These are phyloP conservation scores for Usnea hakonensis DNA, from an alignment of 495 filamentous ascomycete genomes.

Conservation along the genomic window DNA sequence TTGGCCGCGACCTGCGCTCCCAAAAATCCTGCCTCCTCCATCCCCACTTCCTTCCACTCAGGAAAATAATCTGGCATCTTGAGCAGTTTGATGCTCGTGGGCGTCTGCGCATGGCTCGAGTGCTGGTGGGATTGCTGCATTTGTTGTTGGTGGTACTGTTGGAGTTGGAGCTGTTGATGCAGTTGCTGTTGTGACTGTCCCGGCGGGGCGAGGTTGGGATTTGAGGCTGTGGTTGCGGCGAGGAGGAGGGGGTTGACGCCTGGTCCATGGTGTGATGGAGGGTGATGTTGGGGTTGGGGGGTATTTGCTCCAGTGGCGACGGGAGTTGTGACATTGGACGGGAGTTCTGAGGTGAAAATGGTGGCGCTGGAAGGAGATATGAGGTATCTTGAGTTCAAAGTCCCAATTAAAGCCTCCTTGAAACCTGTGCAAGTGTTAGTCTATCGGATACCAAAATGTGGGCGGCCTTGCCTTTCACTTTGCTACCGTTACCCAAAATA, in stretches of 20 bases:
- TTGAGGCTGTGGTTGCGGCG: slow-evolving; percentile 75
- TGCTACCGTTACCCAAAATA: slow-evolving; percentile 81
- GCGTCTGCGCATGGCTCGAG: slow-evolving; percentile 78
- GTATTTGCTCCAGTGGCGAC: slow-evolving; percentile 87
- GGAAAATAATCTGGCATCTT: slow-evolving; percentile 80
- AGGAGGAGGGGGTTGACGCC: slow-evolving; percentile 87
- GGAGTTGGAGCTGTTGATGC: slow-evolving; percentile 27
- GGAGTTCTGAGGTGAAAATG: slow-evolving; percentile 94
- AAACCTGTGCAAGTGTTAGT: slow-evolving; percentile 46
- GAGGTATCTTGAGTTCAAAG: slow-evolving; percentile 71
- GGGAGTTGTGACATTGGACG: slow-evolving; percentile 82
- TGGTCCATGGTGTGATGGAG: slow-evolving; percentile 36
- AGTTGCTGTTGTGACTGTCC: slow-evolving; percentile 22
- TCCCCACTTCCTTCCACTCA: slow-evolving; percentile 82
- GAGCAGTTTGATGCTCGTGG: slow-evolving; percentile 71
- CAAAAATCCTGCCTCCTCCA: slow-evolving; percentile 71
- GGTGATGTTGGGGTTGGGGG: slow-evolving; percentile 45
- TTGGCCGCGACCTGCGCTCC: slow-evolving; percentile 72
- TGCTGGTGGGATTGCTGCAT: slow-evolving; percentile 45
- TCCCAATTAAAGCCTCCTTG: slow-evolving; percentile 75
- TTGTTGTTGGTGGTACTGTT: slow-evolving; percentile 40
- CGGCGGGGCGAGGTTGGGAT: slow-evolving; percentile 35
- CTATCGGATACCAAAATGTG: slow-evolving; percentile 1
- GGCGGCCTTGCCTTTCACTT: slow-evolving; percentile 56
- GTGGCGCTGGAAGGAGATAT: slow-evolving; percentile 85